Conservation (phyloP, 495 filamentous ascomycete genomes). For the Chaetomium tenue region DNA sequence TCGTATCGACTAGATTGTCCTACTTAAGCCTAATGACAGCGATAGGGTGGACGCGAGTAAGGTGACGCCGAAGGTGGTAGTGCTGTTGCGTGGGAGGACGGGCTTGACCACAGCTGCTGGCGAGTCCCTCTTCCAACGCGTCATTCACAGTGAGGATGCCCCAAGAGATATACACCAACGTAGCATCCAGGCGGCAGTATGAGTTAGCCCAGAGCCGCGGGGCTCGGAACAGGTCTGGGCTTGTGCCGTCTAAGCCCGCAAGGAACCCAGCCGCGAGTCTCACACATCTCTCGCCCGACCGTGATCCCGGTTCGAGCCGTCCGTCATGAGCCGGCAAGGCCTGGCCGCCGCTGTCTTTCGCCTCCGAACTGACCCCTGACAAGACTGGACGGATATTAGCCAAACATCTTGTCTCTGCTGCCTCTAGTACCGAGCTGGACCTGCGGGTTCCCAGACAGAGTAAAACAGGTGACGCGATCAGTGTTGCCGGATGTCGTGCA, state of each 20-base stretch:
- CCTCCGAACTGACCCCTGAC: background rate
- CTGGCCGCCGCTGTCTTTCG: background rate
- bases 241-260: background rate
- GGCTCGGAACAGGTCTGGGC: background rate
- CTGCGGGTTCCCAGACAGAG: constrained; percentile 16
- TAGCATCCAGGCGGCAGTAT: background rate
- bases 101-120: background rate
- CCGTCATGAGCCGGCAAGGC: background rate
- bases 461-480: constrained; percentile 16
- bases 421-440: background rate
- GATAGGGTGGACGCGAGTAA: background rate
- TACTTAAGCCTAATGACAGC: background rate
- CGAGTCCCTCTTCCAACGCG: background rate
- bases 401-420: constrained; percentile 5
- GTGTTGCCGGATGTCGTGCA: constrained; percentile 17
- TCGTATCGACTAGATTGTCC: background rate
- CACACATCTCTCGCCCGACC: background rate
- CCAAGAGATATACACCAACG: background rate
- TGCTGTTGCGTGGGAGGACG: background rate
- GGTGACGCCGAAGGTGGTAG: background rate
- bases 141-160: background rate
- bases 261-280: background rate
- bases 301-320: background rate
- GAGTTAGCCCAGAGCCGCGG: background rate
- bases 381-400: background rate